Evolutionary conservation across 169 alveolate species (phyloP), one percentile per base, ranked within the genome.

Genomic region (Cryptosporidium parvum): DNA sequence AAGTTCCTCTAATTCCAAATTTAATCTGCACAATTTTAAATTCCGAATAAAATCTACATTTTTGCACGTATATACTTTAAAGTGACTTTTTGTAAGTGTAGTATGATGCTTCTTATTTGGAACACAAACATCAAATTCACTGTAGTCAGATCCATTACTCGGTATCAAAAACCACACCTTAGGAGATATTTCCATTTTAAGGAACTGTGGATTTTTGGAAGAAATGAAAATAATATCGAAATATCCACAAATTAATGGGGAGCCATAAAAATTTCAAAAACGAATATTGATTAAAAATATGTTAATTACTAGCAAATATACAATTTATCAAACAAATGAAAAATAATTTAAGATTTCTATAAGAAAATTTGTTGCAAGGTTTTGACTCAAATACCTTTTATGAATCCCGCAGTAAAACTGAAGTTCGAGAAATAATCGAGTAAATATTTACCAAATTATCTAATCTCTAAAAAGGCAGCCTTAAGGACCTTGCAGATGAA

Each of bases 311-410:
- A 56, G 18, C 3, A 26, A 56, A 10, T n/a, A 1, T 6, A 26
- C 18, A 56, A 56, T 23, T 26, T 42, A 56, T 26, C 4, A 56
- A 80, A 80, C 5, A 48, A 48, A 48, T 62, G n/a, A 7, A 18
- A 65, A 62, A 6, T 21, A 9, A 59, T 2, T 1, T 45, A 12
- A 16, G 56, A 48, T 48, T 48, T 48, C 1, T 12, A 23, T 0
- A 10, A 33, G 16, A 6, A 4, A 73, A 31, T 4, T 23, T 80
- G 89, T 80, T 29, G 75, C 89, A 65, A 62, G 75, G 68, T 80
- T 80, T 80, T 80, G 89, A 80, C 89, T 80, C 89, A 80, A 80
- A 80, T 65, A 80, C 89, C 89, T 80, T 80, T 65, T 80, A 80
- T 59, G 42, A 42, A 23, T 80, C 89, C 89, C 89, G 75, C 89